Evolutionary conservation across 345 rosid species (phyloP), one percentile per base, ranked within the genome.

Genomic region (Citrus unshiu): DNA sequence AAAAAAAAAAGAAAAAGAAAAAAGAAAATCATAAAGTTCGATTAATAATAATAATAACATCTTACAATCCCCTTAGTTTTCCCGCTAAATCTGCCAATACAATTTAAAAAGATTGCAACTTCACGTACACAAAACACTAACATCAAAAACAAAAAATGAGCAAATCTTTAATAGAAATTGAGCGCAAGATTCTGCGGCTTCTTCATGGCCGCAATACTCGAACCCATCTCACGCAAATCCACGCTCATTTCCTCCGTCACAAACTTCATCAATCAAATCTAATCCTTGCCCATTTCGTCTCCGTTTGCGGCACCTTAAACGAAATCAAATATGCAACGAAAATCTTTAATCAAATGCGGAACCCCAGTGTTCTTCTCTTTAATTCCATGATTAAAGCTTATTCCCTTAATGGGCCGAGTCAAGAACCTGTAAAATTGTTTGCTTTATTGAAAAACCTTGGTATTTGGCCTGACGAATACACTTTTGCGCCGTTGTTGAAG

Each of bases 401-500:
- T 74, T 90, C 95, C 19, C 81, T 88, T 10, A 76, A 82, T 1
- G 88, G 87, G 27, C 90, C 87, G n/a, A 89, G 84, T 69, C 79
- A 87, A 2, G 85, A 88, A 27, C 86, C 93, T 69, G 72, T 91
- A 25, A 74, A 66, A 10, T 79, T 86, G 83, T 90, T 91, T 80
- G 78, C 87, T 56, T 74, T 61, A 22, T 83, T 93, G 90, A 91
- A 88, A 83, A 9, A 58, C 37, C 83, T 85, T 4, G 87, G 91
- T 5, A 89, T 93, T 81, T 88, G 83, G 85, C 86, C 92, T 7
- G 97, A 91, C 29, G 93, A 90, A 78, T 93, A 91, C 81, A 91
- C 93, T 10, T 88, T 90, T 75, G 90, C 91, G 46, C 97, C 97
- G 9, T 51, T 91, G 86, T 87, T 93, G 34, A 90, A 93, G 84